These are phyloP conservation scores for Chlamydomonas schloesseri DNA, from an alignment of 139 green algal species.

Conservation along the genomic window DNA sequence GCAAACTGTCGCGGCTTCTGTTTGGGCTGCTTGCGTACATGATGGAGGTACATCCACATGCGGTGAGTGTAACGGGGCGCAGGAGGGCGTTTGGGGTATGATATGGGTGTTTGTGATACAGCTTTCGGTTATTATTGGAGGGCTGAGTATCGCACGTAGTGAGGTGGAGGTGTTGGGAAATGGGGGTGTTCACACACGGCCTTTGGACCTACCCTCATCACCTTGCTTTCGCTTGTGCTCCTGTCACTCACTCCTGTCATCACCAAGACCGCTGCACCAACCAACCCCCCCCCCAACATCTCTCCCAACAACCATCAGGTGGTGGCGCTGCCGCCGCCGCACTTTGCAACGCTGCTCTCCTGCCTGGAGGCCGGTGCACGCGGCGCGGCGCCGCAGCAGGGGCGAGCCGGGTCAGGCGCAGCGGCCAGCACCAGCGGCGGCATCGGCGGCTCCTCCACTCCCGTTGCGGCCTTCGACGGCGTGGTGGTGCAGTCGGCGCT, in stretches of 20 bases:
- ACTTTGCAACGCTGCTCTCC: conserved; percentile 76
- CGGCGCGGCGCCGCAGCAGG: background rate
- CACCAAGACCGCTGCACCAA: no score
- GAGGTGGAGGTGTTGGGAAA: no score
- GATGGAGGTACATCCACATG: conserved; percentile 80
- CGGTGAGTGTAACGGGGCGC: background rate
- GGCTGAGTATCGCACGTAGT: no score
- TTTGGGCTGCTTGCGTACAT: conserved; percentile 86
- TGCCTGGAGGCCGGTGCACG: conserved; percentile 58
- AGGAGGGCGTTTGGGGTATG: no score
- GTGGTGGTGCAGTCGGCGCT: conserved; percentile 68
- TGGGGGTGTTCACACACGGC: no score
- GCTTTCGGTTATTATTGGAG: no score
- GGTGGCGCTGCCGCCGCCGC: conserved; percentile 59
- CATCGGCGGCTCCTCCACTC: no score
- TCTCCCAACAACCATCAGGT: conserved; percentile 70
- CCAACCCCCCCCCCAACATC: conserved; percentile 75
- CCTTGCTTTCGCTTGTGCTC: no score
- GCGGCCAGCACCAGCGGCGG: conserved; percentile 23
- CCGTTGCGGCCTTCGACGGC: background rate
- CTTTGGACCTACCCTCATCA: no score
- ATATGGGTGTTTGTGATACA: no score
- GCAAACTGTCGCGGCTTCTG: conserved; percentile 85
- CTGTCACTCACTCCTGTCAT: no score
- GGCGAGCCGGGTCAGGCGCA: background rate